Percentiles rank a stretch among this genome's conserved stretches.
Evolutionary conservation across 108 stramenopile genomes (phyloP).

Genomic region (Conticribra weissflogii): DNA sequence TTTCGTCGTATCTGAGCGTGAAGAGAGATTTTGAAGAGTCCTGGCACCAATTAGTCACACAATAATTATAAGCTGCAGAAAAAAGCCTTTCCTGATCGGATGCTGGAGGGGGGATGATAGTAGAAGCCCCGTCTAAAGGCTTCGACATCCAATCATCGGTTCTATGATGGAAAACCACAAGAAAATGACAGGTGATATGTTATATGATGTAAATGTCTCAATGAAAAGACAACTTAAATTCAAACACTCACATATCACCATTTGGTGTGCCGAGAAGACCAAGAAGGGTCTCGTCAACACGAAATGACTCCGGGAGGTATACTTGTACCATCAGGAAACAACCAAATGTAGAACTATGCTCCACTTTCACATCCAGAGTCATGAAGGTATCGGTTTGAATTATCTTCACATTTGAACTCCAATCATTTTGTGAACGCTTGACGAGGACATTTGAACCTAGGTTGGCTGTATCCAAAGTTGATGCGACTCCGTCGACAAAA

Average conservation of each 20-base stretch:
- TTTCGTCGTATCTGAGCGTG: slow-evolving; percentile 2
- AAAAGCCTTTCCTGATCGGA: slow-evolving; percentile 7
- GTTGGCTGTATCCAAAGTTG: not conserved
- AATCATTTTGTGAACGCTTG: not conserved
- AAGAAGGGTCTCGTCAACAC: slow-evolving; percentile 18
- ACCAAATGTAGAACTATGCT: slow-evolving; percentile 10
- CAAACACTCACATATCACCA: slow-evolving; percentile 3
- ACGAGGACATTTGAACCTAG: no score
- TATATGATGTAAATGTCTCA: no score
- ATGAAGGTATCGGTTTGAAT: slow-evolving; percentile 1
- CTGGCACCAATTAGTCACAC: slow-evolving; percentile 25
- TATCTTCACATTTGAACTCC: not conserved
- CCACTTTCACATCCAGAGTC: slow-evolving; percentile 2
- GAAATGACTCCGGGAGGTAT: slow-evolving; percentile 3
- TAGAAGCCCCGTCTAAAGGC: not conserved
- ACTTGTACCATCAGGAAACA: slow-evolving; percentile 17
- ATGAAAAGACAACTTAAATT: no score
- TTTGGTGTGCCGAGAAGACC: slow-evolving; percentile 18
- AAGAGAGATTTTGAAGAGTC: slow-evolving; percentile 20
- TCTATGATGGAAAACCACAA: not conserved
- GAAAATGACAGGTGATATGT: not conserved
- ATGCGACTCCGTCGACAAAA: slow-evolving; percentile 8
- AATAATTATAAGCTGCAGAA: slow-evolving; percentile 24
- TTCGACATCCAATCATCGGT: no score
- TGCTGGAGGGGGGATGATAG: not conserved